Base-by-base conservation (phyloP, 306 rosid genomes). In the Oxytropis ochrocephala region DNA sequence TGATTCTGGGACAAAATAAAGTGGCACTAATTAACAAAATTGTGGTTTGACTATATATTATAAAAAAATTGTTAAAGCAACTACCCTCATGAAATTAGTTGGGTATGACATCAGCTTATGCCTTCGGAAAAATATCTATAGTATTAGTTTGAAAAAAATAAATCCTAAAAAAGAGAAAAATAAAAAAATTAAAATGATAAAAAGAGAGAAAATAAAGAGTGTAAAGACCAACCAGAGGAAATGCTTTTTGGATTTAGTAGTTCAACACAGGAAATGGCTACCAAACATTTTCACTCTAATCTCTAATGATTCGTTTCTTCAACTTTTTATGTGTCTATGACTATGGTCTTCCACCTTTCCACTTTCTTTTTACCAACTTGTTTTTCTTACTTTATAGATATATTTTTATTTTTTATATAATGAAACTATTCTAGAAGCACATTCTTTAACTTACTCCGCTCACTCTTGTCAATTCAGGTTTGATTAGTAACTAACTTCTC, bases 371-470 rank as follows among this genome's bases (percentile, higher is more conserved):
- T 19, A 69, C 46, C 70, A 30, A 18, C 14, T 65, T 35, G 38
- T 14, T 70, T 70, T 72, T 42, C n/a, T 13, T 24, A 8, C 2
- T 29, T 32, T 51, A 12, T 35, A 3, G 8, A 24, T 0, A 41
- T 41, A 14, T 44, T 17, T 21, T 39, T 69, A 30, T 21, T 44
- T 17, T 21, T 39, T 69, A 30, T 13, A 29, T 38, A 33, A 21
- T n/a, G n/a, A 27, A 67, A 66, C 60, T 53, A 32, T 36, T 81
- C 79, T 81, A 81, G 81, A 76, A 72, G 73, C 59, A 10, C 59
- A 10, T 69, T 76, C 69, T 74, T 6, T 35, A 62, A 67, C 78
- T 72, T 60, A 46, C 75, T 76, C 81, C 85, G 76, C 81, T 65
- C 13, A 53, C 81, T 67, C 76, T 81, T 46, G 81, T 72, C 81